Evolutionary conservation across 2,329 filamentous ascomycete genomes (phyloP).

Genomic region (Periconia sp.): DNA sequence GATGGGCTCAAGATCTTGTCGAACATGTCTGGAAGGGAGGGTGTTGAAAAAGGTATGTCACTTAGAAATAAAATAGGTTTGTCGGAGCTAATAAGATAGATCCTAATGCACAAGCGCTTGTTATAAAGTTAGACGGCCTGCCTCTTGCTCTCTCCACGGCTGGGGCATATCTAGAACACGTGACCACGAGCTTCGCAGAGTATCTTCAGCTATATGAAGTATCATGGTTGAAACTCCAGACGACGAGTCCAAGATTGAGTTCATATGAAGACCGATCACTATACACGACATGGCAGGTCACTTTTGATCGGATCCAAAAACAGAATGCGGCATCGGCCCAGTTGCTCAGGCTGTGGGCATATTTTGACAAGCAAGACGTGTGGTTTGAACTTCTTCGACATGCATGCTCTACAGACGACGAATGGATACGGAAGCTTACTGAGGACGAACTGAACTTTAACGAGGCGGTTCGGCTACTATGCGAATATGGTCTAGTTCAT

Average conservation of each 20-base stretch:
- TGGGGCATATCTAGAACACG: conserved; percentile 23
- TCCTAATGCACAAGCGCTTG: conserved; percentile 30
- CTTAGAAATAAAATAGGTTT: conserved; percentile 6
- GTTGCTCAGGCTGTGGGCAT: conserved; percentile 22
- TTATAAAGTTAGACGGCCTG: conserved; percentile 19
- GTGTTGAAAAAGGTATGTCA: conserved; percentile 13
- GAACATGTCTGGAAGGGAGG: conserved; percentile 16
- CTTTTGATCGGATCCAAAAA: conserved; percentile 17
- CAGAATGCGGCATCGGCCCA: conserved; percentile 18
- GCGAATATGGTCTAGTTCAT: conserved; percentile 37
- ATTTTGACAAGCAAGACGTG: conserved; percentile 47
- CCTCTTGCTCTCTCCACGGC: conserved; percentile 21
- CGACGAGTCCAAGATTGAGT: conserved; percentile 16
- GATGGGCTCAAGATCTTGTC: conserved; percentile 19
- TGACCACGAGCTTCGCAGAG: conserved; percentile 17
- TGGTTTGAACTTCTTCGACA: conserved; percentile 52
- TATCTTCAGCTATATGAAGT: conserved; percentile 43
- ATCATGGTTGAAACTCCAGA: conserved; percentile 26
- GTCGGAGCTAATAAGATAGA: conserved; percentile 27
- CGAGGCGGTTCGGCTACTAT: conserved; percentile 33
- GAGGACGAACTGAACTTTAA: conserved; percentile 33
- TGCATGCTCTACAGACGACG: conserved; percentile 9
- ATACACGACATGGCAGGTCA: conserved; percentile 22
- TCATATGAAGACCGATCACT: conserved; percentile 29
- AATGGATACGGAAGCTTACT: conserved; percentile 32